Conservation (phyloP, 805 yeast genomes). For the Yarrowia hollandica region DNA sequence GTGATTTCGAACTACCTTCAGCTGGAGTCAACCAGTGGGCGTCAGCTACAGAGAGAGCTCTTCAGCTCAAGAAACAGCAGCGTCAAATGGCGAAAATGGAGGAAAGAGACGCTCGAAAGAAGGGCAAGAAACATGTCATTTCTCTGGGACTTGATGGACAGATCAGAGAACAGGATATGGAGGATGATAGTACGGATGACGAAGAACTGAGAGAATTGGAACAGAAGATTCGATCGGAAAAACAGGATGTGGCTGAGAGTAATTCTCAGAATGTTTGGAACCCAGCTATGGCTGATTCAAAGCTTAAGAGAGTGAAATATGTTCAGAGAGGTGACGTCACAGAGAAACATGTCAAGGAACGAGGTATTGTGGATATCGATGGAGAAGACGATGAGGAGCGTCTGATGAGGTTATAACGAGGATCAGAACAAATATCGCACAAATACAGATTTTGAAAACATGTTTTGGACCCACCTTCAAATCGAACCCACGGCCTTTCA, state of each 20-base stretch:
- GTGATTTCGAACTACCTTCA: slow-evolving; percentile 74
- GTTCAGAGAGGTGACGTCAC: neutral
- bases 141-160: slow-evolving; percentile 81
- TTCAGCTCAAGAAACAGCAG: slow-evolving; percentile 84
- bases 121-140: slow-evolving; percentile 74
- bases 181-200: slow-evolving; percentile 32
- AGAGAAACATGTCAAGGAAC: neutral
- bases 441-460: too few species aligned
- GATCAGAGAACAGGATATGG: slow-evolving; percentile 50
- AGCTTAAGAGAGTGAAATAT: slow-evolving; percentile 13
- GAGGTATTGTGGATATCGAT: slow-evolving; percentile 4
- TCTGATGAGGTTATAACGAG: neutral
- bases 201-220: slow-evolving; percentile 30
- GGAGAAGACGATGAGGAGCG: slow-evolving; percentile 22
- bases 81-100: slow-evolving; percentile 65
- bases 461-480: too few species aligned
- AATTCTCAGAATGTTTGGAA: slow-evolving; percentile 20
- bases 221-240: neutral
- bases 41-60: slow-evolving; percentile 77
- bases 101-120: slow-evolving; percentile 54
- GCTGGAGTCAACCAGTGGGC: slow-evolving; percentile 72
- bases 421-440: too few species aligned
- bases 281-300: slow-evolving; percentile 1
- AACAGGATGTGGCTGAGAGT: neutral
- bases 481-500: too few species aligned